Base-by-base conservation (phyloP, 2,329 filamentous ascomycete genomes). In the Aspergillus sp. region DNA sequence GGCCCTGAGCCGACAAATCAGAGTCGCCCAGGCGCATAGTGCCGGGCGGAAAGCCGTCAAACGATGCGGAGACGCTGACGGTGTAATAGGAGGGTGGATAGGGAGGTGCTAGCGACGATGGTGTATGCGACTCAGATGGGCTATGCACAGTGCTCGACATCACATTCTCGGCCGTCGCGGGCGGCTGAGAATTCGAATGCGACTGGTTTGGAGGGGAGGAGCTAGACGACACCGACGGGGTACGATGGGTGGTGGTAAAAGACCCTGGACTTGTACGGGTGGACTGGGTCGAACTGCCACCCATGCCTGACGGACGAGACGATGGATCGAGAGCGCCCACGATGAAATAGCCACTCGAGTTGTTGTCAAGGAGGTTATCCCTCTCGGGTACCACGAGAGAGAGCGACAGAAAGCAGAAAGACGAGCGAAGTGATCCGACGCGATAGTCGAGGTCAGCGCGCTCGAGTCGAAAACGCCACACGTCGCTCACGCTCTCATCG, bases 91-190 rank as follows among this genome's bases (percentile, higher is more conserved):
- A 50, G 39, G 57, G 55, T 33, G 53, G 46, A 33, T 62, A 62
- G 15, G 58, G 47, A 11, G 48, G 43, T 24, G 43, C 46, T 45
- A 61, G 43, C 40, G 57, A 52, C 29, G 52, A 37, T 32, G 55
- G 40, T 33, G 56, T 45, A 43, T 62, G 57, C 39, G 58, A 59
- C 35, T 53, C 48, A 37, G 51, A 48, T 26, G 57, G 53, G 39
- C 48, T 58, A 39, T 63, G 62, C 44, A 63, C 57, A 49, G 63
- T 60, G 47, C 58, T 55, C 49, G 60, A 57, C 57, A 62, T 61
- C 45, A 53, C 57, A 58, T 60, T 57, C 52, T 62, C 58, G 44
- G 53, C 51, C 48, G 49, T 55, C 37, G 54, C 48, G 32, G 60
- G 47, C 45, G 48, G 44, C 46, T 58, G 57, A 25, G 53, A 47